These are phyloP conservation scores for Inga oerstediana DNA, from an alignment of 306 rosid genomes.

Conservation along the genomic window DNA sequence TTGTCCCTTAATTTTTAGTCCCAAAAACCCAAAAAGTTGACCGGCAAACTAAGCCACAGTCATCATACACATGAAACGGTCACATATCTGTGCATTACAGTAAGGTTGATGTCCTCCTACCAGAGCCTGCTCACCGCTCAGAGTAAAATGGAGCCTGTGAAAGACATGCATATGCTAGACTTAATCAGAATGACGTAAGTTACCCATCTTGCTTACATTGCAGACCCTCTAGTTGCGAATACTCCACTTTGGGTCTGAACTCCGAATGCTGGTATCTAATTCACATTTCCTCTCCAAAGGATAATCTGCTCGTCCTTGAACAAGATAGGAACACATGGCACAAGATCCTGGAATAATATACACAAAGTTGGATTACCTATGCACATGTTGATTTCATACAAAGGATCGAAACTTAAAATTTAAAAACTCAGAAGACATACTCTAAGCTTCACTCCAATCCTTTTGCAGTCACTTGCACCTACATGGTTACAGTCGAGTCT, in stretches of 20 bases:
- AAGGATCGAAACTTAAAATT: conserved; percentile 13
- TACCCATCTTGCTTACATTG: neutral
- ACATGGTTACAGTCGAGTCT: conserved; percentile 83
- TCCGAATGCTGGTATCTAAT: conserved; percentile 30
- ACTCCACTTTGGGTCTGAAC: conserved; percentile 32
- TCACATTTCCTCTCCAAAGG: conserved; percentile 80
- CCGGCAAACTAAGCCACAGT: neutral
- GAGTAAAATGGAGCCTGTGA: neutral
- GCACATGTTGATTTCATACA: conserved; percentile 10
- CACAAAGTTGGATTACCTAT: conserved; percentile 8
- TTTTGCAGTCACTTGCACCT: conserved; percentile 84
- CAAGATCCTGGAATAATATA: conserved; percentile 62
- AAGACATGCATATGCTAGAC: neutral
- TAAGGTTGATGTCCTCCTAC: neutral
- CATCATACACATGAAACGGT: neutral
- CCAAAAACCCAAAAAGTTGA: conserved; percentile 19
- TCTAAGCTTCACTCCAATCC: conserved; percentile 78
- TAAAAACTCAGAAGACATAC: conserved; percentile 40
- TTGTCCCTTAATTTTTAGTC: neutral
- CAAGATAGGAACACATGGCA: conserved; percentile 82
- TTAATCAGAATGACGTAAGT: conserved; percentile 1
- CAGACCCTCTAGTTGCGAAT: neutral
- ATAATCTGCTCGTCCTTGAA: conserved; percentile 91
- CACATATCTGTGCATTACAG: conserved; percentile 8
- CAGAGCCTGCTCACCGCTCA: neutral